Base-by-base conservation (phyloP, 1,139 yeast genomes). In the Blastobotrys apis region DNA sequence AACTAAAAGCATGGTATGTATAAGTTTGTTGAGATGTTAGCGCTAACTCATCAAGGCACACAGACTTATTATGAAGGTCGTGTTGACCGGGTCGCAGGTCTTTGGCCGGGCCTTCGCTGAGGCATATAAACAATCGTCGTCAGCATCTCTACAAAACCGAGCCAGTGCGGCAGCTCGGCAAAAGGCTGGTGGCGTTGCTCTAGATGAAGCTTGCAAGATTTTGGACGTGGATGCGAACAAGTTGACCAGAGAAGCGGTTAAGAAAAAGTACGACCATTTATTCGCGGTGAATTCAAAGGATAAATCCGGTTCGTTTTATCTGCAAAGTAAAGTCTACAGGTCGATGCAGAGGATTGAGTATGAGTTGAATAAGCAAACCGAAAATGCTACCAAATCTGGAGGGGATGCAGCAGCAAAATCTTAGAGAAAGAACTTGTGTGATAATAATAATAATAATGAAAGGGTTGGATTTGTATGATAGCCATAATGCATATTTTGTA, bases 51-150 rank as follows among this genome's bases (percentile, higher is more conserved):
- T 29, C 32, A 5, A 47, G 97, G 97, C 98, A 53, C 96, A 90
- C 65, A 80, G 97, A 71, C 75, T 92, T 52, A 62, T 92, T 45
- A 87, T 86, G 55, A 92, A 86, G 67, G 95, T 92, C 53, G 77
- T 88, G 48, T 78, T 90, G 61, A 90, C 97, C 17, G 97, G 97
- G 46, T 94, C 97, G 10, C 82, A 87, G 52, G 97, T 92, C 35
- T 88, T 92, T 62, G 97, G 97, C 43, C 78, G 86, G 55, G 98
- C 98, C 0, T 92, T 92, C 66, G 77, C 90, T n/a, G 96, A 88
- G 64, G 97, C 98, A 0, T 92, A 90, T 73, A 84, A 83, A 59
- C 97, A 92, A 68, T 97, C 98, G 1, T 95, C 97, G 15, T 82
- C 85, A 47, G 88, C 87, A 33, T 77, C 87, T 8, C 85, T 87